These are phyloP conservation scores for Xylaria multiplex DNA, from an alignment of 2,329 filamentous ascomycete genomes.

Conservation along the genomic window DNA sequence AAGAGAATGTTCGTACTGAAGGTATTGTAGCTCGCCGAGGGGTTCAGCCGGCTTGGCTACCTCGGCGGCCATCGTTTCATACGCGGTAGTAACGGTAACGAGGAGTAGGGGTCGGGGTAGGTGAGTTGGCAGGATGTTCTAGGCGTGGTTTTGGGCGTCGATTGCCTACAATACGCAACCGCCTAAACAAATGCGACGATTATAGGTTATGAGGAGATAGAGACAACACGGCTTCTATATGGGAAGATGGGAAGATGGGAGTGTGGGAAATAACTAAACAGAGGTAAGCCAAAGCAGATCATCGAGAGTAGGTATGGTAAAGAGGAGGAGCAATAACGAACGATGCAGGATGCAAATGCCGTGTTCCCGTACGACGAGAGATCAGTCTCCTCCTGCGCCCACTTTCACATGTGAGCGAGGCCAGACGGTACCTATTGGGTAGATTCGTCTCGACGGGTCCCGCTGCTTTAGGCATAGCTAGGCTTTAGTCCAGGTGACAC, in stretches of 20 bases:
- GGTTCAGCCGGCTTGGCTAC: constrained; percentile 46
- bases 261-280: too few species aligned
- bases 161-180: neutral
- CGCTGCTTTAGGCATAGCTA: too few species aligned
- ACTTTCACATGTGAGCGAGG: constrained; percentile 41
- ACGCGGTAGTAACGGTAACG: neutral
- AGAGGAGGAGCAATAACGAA: constrained; percentile 22
- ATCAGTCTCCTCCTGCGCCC: constrained; percentile 27
- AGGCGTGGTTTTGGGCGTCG: neutral
- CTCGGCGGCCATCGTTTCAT: constrained; percentile 49
- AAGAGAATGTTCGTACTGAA: constrained; percentile 70
- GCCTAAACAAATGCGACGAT: neutral
- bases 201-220: neutral
- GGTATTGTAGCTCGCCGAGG: constrained; percentile 63
- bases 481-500: too few species aligned
- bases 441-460: too few species aligned
- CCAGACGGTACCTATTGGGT: constrained; percentile 4
- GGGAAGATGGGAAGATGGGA: neutral
- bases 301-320: neutral
- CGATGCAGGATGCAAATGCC: constrained; percentile 24
- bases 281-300: neutral
- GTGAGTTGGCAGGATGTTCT: neutral
- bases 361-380: constrained; percentile 15
- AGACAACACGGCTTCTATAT: neutral
- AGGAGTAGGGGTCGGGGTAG: constrained; percentile 2